A percentile compares a stretch with the other conserved stretches of the same genome.
These are phyloP conservation scores for Monosporascus sp. DNA, from an alignment of 2,329 filamentous ascomycete species.

Conservation along the genomic window DNA sequence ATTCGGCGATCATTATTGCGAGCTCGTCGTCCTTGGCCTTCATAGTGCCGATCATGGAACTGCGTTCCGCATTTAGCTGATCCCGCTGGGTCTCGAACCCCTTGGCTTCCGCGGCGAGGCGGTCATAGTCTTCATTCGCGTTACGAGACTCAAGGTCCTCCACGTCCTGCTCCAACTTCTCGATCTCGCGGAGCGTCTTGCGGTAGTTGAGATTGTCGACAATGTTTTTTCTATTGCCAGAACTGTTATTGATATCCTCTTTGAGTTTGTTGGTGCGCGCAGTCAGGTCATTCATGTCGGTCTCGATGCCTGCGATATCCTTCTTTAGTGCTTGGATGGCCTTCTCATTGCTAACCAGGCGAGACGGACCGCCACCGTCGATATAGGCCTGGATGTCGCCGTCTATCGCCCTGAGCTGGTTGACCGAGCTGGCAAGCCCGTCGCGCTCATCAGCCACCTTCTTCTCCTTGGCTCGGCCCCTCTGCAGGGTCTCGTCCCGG, in stretches of 20 bases:
- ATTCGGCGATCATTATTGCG: conserved; percentile 67
- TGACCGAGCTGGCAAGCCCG: conserved; percentile 66
- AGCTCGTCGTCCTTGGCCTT: conserved; percentile 82
- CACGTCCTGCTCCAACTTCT: conserved; percentile 65
- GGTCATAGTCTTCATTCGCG: conserved; percentile 75
- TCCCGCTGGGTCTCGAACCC: conserved; percentile 64
- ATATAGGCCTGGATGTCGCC: conserved; percentile 76
- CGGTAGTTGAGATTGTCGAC: conserved; percentile 84
- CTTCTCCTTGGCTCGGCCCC: conserved; percentile 67
- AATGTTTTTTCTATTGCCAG: conserved; percentile 81
- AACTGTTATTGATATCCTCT: conserved; percentile 71
- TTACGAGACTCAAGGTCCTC: conserved; percentile 69
- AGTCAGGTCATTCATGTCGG: conserved; percentile 62
- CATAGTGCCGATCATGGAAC: conserved; percentile 70
- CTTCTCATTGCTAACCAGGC: conserved; percentile 64
- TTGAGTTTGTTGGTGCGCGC: conserved; percentile 71
- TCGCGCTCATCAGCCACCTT: conserved; percentile 66
- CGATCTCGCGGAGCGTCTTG: conserved; percentile 64
- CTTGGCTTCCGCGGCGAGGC: conserved; percentile 65
- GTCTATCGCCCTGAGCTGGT: conserved; percentile 70
- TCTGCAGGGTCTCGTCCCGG: conserved; percentile 70
- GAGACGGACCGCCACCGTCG: conserved; percentile 66
- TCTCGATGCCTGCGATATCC: conserved; percentile 60
- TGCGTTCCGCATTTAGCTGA: conserved; percentile 65
- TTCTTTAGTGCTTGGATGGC: conserved; percentile 60